Percentiles rank a stretch among this genome's conserved stretches.
These are phyloP conservation scores for Chaetomium cochliodes DNA, from an alignment of 495 filamentous ascomycete genomes.

Conservation along the genomic window DNA sequence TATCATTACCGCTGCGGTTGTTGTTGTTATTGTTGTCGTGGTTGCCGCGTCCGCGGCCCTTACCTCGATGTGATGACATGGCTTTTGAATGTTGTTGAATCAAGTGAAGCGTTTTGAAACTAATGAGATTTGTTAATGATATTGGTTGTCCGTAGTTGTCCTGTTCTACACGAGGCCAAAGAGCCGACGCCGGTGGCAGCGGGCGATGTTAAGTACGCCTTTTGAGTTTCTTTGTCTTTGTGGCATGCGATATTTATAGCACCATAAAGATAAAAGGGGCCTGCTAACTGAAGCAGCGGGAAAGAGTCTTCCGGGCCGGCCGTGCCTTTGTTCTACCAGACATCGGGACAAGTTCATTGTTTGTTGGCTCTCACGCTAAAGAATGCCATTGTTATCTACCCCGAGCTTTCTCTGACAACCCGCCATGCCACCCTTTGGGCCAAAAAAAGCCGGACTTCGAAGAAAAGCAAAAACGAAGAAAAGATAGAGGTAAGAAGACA, in stretches of 20 bases:
- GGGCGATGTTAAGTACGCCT: neutral
- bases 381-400: neutral
- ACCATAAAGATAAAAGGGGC: neutral
- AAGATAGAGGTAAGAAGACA: no score
- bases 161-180: neutral
- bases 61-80: neutral
- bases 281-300: neutral
- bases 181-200: neutral
- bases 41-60: neutral
- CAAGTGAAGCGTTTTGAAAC: neutral
- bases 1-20: neutral
- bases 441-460: no score
- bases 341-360: neutral
- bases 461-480: no score
- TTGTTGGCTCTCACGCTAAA: neutral
- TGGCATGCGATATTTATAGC: neutral
- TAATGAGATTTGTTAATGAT: neutral
- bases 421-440: no score
- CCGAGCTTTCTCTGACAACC: no score
- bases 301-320: neutral
- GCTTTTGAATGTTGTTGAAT: no score
- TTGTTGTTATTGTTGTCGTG: neutral
- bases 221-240: neutral
- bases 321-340: neutral
- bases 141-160: neutral